phyloP scores from a whole-genome alignment of 495 filamentous ascomycete species.

The Staphylotrichum longicolle region DNA sequence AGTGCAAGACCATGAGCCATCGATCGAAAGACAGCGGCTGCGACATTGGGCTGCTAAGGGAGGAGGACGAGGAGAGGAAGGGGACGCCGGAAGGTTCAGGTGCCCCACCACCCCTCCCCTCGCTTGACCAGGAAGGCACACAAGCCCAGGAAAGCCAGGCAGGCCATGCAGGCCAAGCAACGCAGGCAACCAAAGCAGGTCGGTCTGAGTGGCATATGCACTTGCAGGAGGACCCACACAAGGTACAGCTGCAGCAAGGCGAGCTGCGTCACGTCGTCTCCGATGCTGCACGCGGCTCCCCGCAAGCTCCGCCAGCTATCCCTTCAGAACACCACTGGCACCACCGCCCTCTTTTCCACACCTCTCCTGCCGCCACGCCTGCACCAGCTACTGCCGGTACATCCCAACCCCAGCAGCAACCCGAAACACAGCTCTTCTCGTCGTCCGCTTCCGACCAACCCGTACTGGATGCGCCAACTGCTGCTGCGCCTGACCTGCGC shows the following conservation, averaged over 20 bases:
- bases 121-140: background rate
- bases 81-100: background rate
- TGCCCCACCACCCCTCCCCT: constrained; percentile 14
- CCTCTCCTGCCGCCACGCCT: no score
- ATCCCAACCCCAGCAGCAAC: no score
- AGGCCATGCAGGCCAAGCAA: no score
- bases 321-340: no score
- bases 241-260: constrained; percentile 29
- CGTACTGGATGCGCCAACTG: no score
- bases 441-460: no score
- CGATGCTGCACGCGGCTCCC: constrained; percentile 17
- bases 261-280: constrained; percentile 32
- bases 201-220: background rate
- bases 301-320: no score
- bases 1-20: constrained; percentile 14
- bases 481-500: constrained; percentile 7
- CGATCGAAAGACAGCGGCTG: background rate
- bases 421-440: no score
- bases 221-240: constrained; percentile 23
- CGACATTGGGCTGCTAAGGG: background rate
- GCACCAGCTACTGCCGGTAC: no score
- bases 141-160: no score
- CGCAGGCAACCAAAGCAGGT: no score
- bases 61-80: background rate
- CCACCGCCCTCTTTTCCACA: no score